phyloP scores from a whole-genome alignment of 176 grass and related monocot genomes.

The Eremochloa ophiuroides region DNA sequence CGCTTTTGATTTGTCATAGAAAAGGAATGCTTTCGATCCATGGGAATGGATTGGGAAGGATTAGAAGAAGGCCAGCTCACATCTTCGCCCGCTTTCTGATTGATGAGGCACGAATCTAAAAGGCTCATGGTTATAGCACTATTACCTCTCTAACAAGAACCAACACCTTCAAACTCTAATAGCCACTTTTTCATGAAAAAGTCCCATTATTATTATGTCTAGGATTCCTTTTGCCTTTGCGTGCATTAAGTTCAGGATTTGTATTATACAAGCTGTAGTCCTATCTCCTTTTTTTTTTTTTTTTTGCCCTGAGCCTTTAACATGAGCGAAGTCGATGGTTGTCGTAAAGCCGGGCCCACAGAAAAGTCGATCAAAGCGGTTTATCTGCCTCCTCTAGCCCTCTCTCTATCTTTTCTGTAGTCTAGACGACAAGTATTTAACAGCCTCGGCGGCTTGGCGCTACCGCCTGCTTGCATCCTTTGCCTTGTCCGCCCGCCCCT shows the following conservation, averaged over 20 bases:
- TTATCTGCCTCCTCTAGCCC: not conserved
- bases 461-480: not conserved
- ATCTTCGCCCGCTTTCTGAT: no score
- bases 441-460: slow-evolving; percentile 26
- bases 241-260: no score
- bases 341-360: slow-evolving; percentile 14
- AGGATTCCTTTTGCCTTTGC: no score
- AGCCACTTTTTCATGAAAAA: no score
- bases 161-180: no score
- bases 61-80: no score
- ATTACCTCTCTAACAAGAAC: no score
- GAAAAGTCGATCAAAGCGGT: not conserved
- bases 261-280: not conserved
- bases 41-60: no score
- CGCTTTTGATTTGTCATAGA: not conserved
- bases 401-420: not conserved
- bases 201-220: no score
- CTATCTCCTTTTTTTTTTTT: not conserved
- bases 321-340: not conserved
- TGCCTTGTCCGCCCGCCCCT: not conserved
- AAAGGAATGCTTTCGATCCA: not conserved
- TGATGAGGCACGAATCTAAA: no score
- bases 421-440: slow-evolving; percentile 44
- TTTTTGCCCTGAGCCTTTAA: not conserved
- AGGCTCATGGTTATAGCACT: no score